These are phyloP conservation scores for Fraxinus sp. DNA, from an alignment of 305 asterid species.

Conservation along the genomic window DNA sequence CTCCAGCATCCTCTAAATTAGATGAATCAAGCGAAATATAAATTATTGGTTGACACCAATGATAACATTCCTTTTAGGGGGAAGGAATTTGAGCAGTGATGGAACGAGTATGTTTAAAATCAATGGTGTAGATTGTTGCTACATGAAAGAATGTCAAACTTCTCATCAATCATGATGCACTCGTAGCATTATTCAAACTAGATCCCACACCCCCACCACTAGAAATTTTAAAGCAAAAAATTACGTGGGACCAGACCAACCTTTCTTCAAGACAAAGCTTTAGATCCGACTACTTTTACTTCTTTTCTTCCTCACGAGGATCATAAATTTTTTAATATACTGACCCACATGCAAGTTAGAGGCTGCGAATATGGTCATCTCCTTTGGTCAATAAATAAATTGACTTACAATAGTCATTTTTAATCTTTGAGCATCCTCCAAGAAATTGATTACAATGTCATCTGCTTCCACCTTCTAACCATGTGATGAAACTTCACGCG, in stretches of 20 bases:
- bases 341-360: not conserved
- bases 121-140: too few relatives aligned
- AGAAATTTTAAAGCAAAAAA: not conserved
- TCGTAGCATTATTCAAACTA: too few relatives aligned
- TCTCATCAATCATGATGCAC: too few relatives aligned
- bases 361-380: not conserved
- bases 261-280: not conserved
- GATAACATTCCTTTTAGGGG: too few relatives aligned
- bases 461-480: not conserved
- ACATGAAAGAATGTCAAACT: too few relatives aligned
- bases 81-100: too few relatives aligned
- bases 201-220: not conserved
- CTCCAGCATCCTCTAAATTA: too few relatives aligned
- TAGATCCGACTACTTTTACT: not conserved
- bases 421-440: not conserved
- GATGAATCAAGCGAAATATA: too few relatives aligned
- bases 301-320: not conserved
- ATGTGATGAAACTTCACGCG: not conserved
- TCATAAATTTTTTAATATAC: not conserved
- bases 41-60: too few relatives aligned
- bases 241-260: not conserved
- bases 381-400: not conserved
- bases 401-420: not conserved
- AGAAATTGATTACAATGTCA: not conserved
- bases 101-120: too few relatives aligned